Percentiles rank a stretch among this genome's conserved stretches.
phyloP scores from a whole-genome alignment of 345 rosid genomes.

The Durio zibethinus region DNA sequence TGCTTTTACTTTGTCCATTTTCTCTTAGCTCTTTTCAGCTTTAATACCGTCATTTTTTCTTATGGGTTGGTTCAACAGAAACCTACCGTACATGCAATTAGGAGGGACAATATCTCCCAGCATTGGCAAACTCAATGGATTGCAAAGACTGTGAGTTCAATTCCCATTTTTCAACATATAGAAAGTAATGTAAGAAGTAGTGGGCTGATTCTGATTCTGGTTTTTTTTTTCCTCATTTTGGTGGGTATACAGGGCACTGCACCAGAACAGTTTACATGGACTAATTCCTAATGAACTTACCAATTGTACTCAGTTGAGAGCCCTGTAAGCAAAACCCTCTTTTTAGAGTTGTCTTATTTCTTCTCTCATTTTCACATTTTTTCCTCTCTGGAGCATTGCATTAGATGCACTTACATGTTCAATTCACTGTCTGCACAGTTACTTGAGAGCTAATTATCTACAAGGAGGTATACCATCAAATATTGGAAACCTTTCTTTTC shows the following conservation, averaged over 20 bases:
- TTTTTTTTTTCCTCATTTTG: background rate
- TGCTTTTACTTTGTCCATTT: background rate
- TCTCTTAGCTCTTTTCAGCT: background rate
- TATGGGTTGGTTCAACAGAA: conserved; percentile 44
- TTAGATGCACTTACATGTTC: conserved; percentile 8
- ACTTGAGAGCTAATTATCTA: conserved; percentile 81
- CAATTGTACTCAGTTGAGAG: conserved; percentile 78
- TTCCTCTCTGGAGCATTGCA: background rate
- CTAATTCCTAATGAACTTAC: conserved; percentile 73
- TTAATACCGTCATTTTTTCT: background rate
- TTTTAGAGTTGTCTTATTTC: background rate
- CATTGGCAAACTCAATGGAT: conserved; percentile 71
- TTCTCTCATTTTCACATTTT: background rate
- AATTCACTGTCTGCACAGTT: conserved; percentile 39
- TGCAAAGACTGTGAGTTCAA: conserved; percentile 81
- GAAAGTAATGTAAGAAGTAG: background rate
- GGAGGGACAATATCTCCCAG: conserved; percentile 87
- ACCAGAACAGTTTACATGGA: conserved; percentile 86
- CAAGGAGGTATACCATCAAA: conserved; percentile 87
- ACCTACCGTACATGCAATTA: conserved; percentile 83
- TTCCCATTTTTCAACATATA: conserved; percentile 1
- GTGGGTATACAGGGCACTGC: conserved; percentile 64
- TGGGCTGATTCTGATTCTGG: background rate
- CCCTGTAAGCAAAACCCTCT: conserved; percentile 56
- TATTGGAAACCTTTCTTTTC: conserved; percentile 76